A percentile compares a stretch with the other conserved stretches of the same genome.
Conservation (phyloP, 75 land plant species). For the Selaginella moellendorffii region DNA sequence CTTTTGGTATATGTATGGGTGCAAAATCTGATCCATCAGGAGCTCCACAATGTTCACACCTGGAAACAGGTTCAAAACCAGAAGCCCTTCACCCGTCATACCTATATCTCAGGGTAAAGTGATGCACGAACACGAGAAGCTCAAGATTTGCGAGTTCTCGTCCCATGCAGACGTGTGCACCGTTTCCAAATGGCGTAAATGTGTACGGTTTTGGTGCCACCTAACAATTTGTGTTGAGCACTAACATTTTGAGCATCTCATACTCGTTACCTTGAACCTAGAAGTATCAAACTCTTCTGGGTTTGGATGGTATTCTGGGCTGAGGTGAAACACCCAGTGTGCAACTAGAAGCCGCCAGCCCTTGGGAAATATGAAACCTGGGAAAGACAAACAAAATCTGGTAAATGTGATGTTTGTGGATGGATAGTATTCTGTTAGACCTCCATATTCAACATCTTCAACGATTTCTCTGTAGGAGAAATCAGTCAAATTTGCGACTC, state of each 20-base stretch:
- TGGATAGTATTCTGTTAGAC: too few species aligned
- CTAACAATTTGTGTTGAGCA: not conserved
- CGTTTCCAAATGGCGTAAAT: slow-evolving; percentile 4
- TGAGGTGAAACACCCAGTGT: slow-evolving; percentile 2
- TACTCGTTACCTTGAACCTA: slow-evolving; percentile 6
- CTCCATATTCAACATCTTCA: slow-evolving; percentile 2
- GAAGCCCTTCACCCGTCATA: too few species aligned
- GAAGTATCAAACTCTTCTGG: not conserved
- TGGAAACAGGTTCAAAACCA: not conserved
- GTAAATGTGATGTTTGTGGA: too few species aligned
- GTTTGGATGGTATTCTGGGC: slow-evolving; percentile 7
- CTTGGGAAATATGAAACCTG: slow-evolving; percentile 4
- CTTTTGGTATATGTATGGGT: slow-evolving; percentile 13
- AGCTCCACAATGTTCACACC: slow-evolving; percentile 6
- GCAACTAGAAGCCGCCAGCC: not conserved
- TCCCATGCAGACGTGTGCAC: slow-evolving; percentile 3
- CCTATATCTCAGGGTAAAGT: slow-evolving; percentile 7
- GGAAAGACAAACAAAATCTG: not conserved
- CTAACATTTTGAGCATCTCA: too few species aligned
- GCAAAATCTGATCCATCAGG: slow-evolving; percentile 10
- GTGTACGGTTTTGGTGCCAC: not conserved
- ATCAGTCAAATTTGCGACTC: not conserved
- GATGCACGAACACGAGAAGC: not conserved
- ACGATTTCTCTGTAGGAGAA: slow-evolving; percentile 7
- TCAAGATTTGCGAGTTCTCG: not conserved